Evolutionary conservation across 495 filamentous ascomycete species (phyloP).

Genomic region (Neurospora sp.): DNA sequence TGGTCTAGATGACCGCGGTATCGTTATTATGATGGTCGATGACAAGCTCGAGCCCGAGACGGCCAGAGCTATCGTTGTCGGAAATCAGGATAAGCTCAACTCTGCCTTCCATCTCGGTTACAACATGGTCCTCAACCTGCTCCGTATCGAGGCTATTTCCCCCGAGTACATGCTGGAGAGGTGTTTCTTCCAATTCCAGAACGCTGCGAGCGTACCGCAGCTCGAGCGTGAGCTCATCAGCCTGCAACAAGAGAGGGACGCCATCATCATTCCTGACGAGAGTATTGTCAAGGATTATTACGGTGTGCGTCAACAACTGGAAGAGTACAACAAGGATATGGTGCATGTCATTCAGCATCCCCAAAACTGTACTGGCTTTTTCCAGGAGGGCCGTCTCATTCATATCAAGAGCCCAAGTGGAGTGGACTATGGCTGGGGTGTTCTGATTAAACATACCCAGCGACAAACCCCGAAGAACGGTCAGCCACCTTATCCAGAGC

Average conservation of each 20-base stretch:
- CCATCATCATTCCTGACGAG: constrained; percentile 74
- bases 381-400: constrained; percentile 76
- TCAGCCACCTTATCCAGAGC: constrained; percentile 52
- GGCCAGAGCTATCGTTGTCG: constrained; percentile 88
- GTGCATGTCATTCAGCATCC: constrained; percentile 82
- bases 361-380: constrained; percentile 65
- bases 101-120: constrained; percentile 98
- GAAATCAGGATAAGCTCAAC: constrained; percentile 91
- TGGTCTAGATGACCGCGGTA: constrained; percentile 95
- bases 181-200: constrained; percentile 98
- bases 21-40: constrained; percentile 99
- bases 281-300: constrained; percentile 85
- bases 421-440: constrained; percentile 87
- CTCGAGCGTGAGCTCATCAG: constrained; percentile 71
- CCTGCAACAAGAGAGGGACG: constrained; percentile 59
- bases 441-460: constrained; percentile 58
- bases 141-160: constrained; percentile 90
- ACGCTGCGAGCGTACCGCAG: constrained; percentile 68
- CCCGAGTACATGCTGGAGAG: constrained; percentile 94
- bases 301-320: constrained; percentile 69
- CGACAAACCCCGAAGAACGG: constrained; percentile 50
- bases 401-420: constrained; percentile 59
- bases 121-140: constrained; percentile 96
- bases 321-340: constrained; percentile 76
- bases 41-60: constrained; percentile 91